A percentile compares a stretch with the other conserved stretches of the same genome.
phyloP scores from a whole-genome alignment of 192 early-diverging fungal genomes.

The Glomus cerebriforme region DNA sequence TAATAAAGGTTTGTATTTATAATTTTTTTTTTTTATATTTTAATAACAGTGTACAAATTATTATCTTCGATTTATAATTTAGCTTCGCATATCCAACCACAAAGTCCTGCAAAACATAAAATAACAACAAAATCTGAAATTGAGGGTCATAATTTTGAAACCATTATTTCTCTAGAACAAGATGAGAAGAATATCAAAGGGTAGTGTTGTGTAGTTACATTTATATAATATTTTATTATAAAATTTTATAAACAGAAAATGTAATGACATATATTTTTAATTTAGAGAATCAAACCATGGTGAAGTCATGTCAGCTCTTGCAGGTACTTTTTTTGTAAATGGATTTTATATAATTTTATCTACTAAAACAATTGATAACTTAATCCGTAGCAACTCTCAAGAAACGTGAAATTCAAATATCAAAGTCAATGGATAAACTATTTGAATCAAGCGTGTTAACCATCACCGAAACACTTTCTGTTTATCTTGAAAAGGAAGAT shows the following conservation, averaged over 20 bases:
- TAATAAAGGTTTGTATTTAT: neutral
- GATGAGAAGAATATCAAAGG: neutral
- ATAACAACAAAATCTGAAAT: neutral
- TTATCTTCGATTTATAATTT: neutral
- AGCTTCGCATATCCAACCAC: neutral
- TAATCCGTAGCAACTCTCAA: slow-evolving; percentile 3
- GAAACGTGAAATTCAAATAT: slow-evolving; percentile 25
- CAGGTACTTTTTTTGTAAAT: neutral
- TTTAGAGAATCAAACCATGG: neutral
- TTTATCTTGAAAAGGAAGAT: slow-evolving; percentile 9
- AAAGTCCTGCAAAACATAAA: neutral
- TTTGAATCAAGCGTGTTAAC: slow-evolving; percentile 10
- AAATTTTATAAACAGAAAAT: neutral
- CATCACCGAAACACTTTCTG: neutral
- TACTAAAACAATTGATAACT: neutral
- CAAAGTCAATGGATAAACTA: slow-evolving; percentile 16
- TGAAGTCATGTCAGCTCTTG: neutral
- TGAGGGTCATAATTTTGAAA: too few species aligned
- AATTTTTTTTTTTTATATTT: neutral
- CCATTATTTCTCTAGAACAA: slow-evolving; percentile 4
- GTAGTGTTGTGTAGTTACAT: neutral
- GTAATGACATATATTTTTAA: too few species aligned
- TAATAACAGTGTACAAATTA: neutral
- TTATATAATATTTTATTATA: neutral
- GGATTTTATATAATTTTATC: neutral